Base-by-base conservation (phyloP, 2,329 filamentous ascomycete species). In the Atkinsonella hypoxylon region DNA sequence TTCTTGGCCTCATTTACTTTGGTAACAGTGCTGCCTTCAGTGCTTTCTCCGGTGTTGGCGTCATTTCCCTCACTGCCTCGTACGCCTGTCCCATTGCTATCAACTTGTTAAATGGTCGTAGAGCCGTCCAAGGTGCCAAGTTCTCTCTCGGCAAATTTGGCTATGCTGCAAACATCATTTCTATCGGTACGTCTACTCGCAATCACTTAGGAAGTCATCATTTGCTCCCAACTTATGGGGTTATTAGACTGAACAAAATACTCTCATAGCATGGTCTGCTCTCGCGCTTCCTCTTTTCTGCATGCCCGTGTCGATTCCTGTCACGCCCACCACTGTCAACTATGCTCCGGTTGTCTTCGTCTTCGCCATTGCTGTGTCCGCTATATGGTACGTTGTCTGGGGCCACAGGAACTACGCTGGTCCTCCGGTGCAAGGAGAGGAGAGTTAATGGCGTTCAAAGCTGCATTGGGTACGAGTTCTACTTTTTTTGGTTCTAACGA, bases 301-400 rank as follows among this genome's bases (percentile, higher is more conserved):
- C 66, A 85, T 86, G 81, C 84, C 83, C 0, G 75, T 79, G 0
- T 66, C 67, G 42, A 68, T 85, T n/a, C 80, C 80, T 6, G 80
- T 85, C 39, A 75, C 73, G 0, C 65, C 61, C 31, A 62, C 67
- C 17, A 74, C 71, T 39, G 83, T 87, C 72, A 89, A 89, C 72
- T 89, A 87, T 64, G 84, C 83, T 1, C 81, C 81, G 13, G 84
- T 82, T 34, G 84, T 89, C n/a, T 87, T 88, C 57, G 76, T 83
- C 26, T 81, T 73, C 5, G 83, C 85, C 54, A 75, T 78, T 50
- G 46, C 70, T 39, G 74, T 87, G 51, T 78, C 84, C 1, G 74
- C 71, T 10, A 64, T 68, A 8, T 89, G 83, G 83, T 89, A 89
- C 69, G 70, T 79, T 57, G 72, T 74, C 48, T 86, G 82, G 81